Percentiles rank a stretch among this genome's conserved stretches.
These are phyloP conservation scores for Boletus patriciae DNA, from an alignment of 768 basidiomycete species.

Conservation along the genomic window DNA sequence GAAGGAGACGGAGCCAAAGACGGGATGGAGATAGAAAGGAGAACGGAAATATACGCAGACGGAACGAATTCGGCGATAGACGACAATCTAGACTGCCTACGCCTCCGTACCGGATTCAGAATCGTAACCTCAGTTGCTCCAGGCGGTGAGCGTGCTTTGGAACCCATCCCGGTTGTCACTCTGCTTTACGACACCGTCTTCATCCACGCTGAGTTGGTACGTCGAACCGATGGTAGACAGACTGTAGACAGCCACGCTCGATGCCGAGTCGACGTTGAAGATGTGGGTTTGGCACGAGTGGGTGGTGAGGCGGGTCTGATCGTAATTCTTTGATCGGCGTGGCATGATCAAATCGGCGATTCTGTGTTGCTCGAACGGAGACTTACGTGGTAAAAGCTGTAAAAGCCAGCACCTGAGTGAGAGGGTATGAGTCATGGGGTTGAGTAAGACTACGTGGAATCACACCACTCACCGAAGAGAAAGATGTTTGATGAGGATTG, in stretches of 20 bases:
- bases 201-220: conserved; percentile 41
- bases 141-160: conserved; percentile 34
- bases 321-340: conserved; percentile 35
- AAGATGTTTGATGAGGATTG: conserved; percentile 41
- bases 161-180: conserved; percentile 42
- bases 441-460: conserved; percentile 30
- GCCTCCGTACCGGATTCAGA: no score
- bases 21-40: not conserved
- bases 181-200: conserved; percentile 34
- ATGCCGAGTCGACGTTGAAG: conserved; percentile 40
- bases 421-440: conserved; percentile 24
- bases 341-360: not conserved
- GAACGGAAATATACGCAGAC: not conserved
- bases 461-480: conserved; percentile 37
- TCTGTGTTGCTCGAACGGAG: not conserved
- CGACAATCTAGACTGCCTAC: not conserved
- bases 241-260: conserved; percentile 42
- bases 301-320: conserved; percentile 35
- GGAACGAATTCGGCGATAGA: not conserved
- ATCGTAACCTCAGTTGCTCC: not conserved
- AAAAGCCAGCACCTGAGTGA: conserved; percentile 45
- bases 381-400: conserved; percentile 47
- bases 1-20: not conserved
- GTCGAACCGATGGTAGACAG: conserved; percentile 46
- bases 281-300: conserved; percentile 44